Base-by-base conservation (phyloP, 2,329 filamentous ascomycete genomes). In the Ophioceras dolichostomum region DNA sequence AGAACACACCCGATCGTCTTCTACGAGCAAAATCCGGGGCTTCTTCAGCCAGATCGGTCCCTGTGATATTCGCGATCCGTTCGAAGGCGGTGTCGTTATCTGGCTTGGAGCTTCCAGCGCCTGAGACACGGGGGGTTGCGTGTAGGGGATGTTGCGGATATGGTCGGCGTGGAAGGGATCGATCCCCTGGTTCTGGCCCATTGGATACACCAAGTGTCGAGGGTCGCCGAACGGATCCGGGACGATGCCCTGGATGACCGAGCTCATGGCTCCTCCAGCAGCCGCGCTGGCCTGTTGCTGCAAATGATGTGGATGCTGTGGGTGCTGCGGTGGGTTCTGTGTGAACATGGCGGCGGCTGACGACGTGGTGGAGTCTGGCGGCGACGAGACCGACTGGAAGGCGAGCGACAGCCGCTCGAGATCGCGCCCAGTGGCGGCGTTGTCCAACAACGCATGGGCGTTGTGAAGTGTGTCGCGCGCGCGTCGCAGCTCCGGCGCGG, bases 151-250 rank as follows among this genome's bases (percentile, higher is more conserved):
- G 54, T 94, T 94, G 61, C 89, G 78, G 52, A 95, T 86, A 52
- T 95, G 87, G 49, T 95, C 88, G 48, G 84, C 82, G 53, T 89
- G 88, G 70, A 94, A 91, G 1, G 89, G 88, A 53, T 95, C 88
- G 46, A 95, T 95, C 37, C 88, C 88, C 46, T 93, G 84, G 1
- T 81, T 91, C 45, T 87, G 78, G 14, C 88, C 88, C 13, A 94
- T 86, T 0, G 89, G 88, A 54, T 95, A 96, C 9, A 95, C 87
- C 38, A 93, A 73, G 44, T 75, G 71, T 32, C 71, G 62, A 44
- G 73, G 65, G 42, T 76, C 71, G 46, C 60, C 69, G 47, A 76
- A 61, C 28, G 68, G 64, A 42, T 76, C 70, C 42, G 70, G 61
- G 47, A 73, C 52, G 52, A 70, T 40, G 13, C 42, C 33, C 10